Base-by-base conservation (phyloP, 1,284 basidiomycete genomes). In the Cutaneotrichosporon mucoides region DNA sequence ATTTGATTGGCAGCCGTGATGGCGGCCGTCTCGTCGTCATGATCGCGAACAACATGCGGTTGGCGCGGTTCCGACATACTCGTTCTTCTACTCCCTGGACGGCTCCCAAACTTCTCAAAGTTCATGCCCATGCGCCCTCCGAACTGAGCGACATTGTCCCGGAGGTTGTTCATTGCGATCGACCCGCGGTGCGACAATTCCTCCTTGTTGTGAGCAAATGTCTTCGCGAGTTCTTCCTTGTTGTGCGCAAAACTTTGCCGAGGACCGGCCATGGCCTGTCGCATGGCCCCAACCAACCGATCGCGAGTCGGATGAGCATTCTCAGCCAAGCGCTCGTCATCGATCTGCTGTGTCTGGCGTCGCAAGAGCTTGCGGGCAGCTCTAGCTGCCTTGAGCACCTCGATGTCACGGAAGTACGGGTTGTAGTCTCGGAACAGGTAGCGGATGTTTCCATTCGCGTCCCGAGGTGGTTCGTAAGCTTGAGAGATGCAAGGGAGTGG, bases 381-480 rank as follows among this genome's bases (percentile, higher is more conserved):
- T 59, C 76, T 73, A 12, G 81, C 80, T 0, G 81, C 80, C 67
- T 81, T 79, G 9, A 79, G 71, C 10, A 81, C 71, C 66, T 81
- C 80, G 49, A 82, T 79, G 51, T 79, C 76, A 40, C 74, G 75
- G 58, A 82, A 76, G 66, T 80, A 82, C 12, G 78, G 78, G 68
- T 85, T 85, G 47, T 80, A 75, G 63, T 83, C 77, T 44, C 78
- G 78, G 69, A 86, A 86, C 36, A 79, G 77, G 71, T 83, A 84
- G 5, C 64, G 61, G 1, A 64, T 53, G 67, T 65, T 61, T 35
- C 70, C 73, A 6, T 65, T 49, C 13, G 73, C 71, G 57, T 75
- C 46, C 57, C 56, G 46, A 75, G 79, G 64, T 70, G 78, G 71
- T 38, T 78, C 69, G 58, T 78, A 79, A 0, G 81, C 80, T 3